Evolutionary conservation across 176 grass and related monocot genomes (phyloP).

Genomic region (Juncus effusus): DNA sequence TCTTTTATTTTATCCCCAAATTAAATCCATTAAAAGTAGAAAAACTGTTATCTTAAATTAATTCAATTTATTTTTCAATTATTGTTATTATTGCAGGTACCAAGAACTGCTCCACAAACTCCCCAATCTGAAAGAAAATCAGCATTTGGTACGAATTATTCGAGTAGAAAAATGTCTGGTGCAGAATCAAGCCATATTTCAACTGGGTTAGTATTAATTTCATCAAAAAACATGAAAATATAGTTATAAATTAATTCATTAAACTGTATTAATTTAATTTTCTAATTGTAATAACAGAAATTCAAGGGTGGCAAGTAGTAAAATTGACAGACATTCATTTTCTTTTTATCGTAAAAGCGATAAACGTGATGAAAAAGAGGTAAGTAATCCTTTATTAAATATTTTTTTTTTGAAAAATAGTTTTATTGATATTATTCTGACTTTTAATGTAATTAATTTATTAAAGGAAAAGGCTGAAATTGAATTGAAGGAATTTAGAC

Average conservation of each 20-base stretch:
- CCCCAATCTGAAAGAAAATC: constrained; percentile 23
- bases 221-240: background rate
- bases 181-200: constrained; percentile 2
- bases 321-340: constrained; percentile 36
- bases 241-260: constrained; percentile 6
- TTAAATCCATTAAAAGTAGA: no score
- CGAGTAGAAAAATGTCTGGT: constrained; percentile 1
- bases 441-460: background rate
- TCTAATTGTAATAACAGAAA: constrained; percentile 35
- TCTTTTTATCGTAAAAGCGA: constrained; percentile 24
- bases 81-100: constrained; percentile 20
- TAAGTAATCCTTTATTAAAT: constrained; percentile 9
- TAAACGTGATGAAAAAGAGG: constrained; percentile 31
- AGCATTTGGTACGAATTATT: constrained; percentile 9
- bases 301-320: constrained; percentile 37
- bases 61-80: no score
- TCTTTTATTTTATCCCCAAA: background rate
- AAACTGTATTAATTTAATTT: background rate
- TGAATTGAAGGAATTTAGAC: constrained; percentile 40
- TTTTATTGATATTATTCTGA: no score
- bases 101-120: background rate
- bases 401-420: no score
- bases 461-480: constrained; percentile 39
- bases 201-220: constrained; percentile 21
- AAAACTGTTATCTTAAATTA: no score